Evolutionary conservation across 768 basidiomycete genomes (phyloP), one percentile per base, ranked within the genome.

Genomic region (Macrolepiota albuminosa): DNA sequence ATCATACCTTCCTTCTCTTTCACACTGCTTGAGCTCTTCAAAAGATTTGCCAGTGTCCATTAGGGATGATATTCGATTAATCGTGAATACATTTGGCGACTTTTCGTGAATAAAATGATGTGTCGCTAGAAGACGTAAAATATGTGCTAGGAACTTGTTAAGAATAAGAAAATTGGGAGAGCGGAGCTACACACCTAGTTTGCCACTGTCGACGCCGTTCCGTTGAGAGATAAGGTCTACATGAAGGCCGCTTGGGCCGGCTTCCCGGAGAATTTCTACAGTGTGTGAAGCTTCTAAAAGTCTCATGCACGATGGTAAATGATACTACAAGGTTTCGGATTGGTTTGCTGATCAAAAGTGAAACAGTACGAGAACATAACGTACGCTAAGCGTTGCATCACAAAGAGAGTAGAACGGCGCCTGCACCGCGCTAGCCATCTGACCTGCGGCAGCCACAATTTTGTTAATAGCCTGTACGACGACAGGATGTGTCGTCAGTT

Each of bases 31-130:
- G 31, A 89, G 68, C 1, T 82, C 76, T 9, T 76, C 68, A 36
- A 83, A 73, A 4, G 73, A 69, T 69, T 87, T 87, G 6, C 89
- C 87, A 0, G 84, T 84, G 66, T 91, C 89, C 5, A 92, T 72
- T 13, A 86, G 72, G 9, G 85, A 85, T 4, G 86, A 86, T 57
- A 90, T 78, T 40, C 89, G 81, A 65, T 88, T 93, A 55, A 83
- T 78, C 8, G 88, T 78, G 64, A 93, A 93, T 6, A 86, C 83
- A 66, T 91, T 81, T 4, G 89, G 89, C 10, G 80, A 76, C 3
- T 83, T 76, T 70, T 93, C 91, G 45, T 80, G 78, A 36, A 89
- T 76, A 55, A 92, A 81, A 69, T 92, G 89, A 67, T 91, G 88
- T 0, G 90, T 89, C 11, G 89, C 89, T 48, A 93, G 80, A 26